Evolutionary conservation across 1,139 yeast genomes (phyloP).

Genomic region (Scheffersomyces cryptocercus): DNA sequence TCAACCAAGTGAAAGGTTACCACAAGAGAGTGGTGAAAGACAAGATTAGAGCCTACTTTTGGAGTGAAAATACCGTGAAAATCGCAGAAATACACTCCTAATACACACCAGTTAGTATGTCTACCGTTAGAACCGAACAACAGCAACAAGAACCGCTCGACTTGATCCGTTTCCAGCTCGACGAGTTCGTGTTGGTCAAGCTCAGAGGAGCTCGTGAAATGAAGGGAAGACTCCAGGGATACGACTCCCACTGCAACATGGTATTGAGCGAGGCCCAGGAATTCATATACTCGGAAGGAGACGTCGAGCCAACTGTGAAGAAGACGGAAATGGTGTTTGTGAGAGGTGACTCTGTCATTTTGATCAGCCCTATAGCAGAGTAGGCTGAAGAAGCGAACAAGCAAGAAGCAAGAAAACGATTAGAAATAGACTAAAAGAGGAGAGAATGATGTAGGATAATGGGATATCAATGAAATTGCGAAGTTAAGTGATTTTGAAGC

Average conservation of each 20-base stretch:
- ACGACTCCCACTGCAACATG: constrained; percentile 95
- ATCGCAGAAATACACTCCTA: neutral
- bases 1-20: too few relatives aligned
- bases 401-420: neutral
- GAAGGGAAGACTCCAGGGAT: constrained; percentile 89
- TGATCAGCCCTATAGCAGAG: constrained; percentile 54
- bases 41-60: too few relatives aligned
- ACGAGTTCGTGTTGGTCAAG: constrained; percentile 85
- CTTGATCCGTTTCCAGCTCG: constrained; percentile 80
- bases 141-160: constrained; percentile 73
- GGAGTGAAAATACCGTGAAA: too few relatives aligned
- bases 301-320: constrained; percentile 52
- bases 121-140: constrained; percentile 33
- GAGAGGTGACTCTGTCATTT: constrained; percentile 92
- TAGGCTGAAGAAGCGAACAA: constrained; percentile 2
- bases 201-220: constrained; percentile 96
- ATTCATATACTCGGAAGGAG: constrained; percentile 61
- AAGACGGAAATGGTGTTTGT: constrained; percentile 89
- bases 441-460: neutral
- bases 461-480: too few relatives aligned
- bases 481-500: too few relatives aligned
- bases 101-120: constrained; percentile 22
- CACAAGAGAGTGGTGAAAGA: too few relatives aligned
- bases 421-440: neutral
- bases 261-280: constrained; percentile 93